Percentiles rank a stretch among this genome's conserved stretches.
These are phyloP conservation scores for Cicer pinnatifidum DNA, from an alignment of 306 rosid species.

Conservation along the genomic window DNA sequence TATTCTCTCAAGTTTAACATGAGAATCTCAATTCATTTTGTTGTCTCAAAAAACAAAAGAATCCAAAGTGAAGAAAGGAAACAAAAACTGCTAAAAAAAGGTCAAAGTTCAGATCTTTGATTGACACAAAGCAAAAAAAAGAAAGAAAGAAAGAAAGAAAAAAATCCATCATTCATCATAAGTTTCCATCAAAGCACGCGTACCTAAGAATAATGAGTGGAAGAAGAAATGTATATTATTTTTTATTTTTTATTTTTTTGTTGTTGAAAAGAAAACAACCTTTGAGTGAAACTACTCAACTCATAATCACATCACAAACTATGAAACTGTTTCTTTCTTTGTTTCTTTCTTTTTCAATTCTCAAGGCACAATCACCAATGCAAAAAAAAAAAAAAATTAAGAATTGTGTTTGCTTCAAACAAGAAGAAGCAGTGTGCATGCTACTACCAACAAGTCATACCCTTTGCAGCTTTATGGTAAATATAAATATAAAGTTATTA, in stretches of 20 bases:
- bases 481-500: too few relatives aligned
- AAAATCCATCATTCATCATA: constrained; percentile 46
- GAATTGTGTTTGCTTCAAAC: constrained; percentile 44
- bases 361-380: constrained; percentile 46
- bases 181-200: constrained; percentile 81
- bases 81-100: constrained; percentile 72
- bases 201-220: constrained; percentile 58
- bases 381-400: constrained; percentile 30
- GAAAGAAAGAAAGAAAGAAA: background rate
- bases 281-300: constrained; percentile 68
- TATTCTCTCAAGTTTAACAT: background rate
- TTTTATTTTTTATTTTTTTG: constrained; percentile 32
- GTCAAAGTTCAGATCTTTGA: constrained; percentile 47
- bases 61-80: constrained; percentile 46
- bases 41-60: constrained; percentile 46
- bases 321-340: constrained; percentile 34
- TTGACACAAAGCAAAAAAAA: constrained; percentile 41
- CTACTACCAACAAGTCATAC: constrained; percentile 62
- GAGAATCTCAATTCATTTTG: constrained; percentile 47
- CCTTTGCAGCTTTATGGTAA: constrained; percentile 74
- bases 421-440: constrained; percentile 65
- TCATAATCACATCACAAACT: constrained; percentile 37
- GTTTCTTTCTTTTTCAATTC: constrained; percentile 22
- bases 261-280: constrained; percentile 73
- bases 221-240: background rate